A percentile compares a stretch with the other conserved stretches of the same genome.
Evolutionary conservation across 176 grass and related monocot species (phyloP).

Genomic region (Leersia perrieri): DNA sequence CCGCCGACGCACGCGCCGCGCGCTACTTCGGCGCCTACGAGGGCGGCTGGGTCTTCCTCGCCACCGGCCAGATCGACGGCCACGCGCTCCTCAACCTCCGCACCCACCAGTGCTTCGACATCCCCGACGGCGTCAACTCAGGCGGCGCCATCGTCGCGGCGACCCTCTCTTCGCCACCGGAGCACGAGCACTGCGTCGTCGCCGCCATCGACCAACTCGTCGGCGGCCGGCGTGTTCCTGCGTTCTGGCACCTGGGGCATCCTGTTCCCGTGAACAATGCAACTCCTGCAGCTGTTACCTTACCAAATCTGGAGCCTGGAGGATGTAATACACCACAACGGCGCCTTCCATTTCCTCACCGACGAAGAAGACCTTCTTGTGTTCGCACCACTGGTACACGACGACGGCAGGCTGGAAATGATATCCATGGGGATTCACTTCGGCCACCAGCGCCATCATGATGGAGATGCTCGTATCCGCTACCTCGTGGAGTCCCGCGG

Average conservation of each 20-base stretch:
- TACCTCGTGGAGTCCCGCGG: too few species aligned
- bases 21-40: constrained; percentile 19
- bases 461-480: too few species aligned
- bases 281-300: too few species aligned
- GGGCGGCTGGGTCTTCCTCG: background rate
- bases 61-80: background rate
- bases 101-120: background rate
- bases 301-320: too few species aligned
- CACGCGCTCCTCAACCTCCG: background rate
- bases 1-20: too few species aligned
- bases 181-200: background rate
- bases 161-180: background rate
- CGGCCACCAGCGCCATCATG: too few species aligned
- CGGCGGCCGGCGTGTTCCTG: background rate
- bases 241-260: background rate
- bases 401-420: too few species aligned
- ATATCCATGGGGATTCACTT: too few species aligned
- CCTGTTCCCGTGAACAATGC: too few species aligned
- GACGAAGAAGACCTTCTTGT: background rate
- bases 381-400: background rate
- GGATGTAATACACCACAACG: background rate
- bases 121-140: background rate
- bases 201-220: background rate
- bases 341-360: background rate
- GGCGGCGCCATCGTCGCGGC: background rate